Conservation (phyloP, 106 monocot species). For the Platanthera zijinensis region DNA sequence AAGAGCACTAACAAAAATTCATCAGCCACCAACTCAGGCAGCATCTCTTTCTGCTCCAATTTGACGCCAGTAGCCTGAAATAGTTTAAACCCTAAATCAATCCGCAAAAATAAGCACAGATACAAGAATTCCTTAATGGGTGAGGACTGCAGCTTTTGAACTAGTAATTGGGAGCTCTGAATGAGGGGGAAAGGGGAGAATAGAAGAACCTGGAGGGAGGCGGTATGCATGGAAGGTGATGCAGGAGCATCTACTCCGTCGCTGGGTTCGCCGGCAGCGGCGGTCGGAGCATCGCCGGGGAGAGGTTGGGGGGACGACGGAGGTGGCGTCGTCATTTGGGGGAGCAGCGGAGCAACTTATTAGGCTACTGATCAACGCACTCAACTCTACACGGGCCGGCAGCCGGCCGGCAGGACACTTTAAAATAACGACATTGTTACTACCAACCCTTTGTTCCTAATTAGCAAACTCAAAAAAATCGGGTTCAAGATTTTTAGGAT, state of each 20-base stretch:
- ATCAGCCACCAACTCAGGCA: constrained; percentile 1
- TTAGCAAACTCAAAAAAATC: no score
- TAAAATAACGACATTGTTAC: no score
- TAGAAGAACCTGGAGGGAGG: constrained; percentile 1
- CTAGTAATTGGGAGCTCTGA: background rate
- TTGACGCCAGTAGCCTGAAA: constrained; percentile 4
- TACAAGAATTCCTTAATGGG: background rate
- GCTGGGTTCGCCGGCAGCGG: background rate
- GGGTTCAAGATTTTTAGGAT: no score
- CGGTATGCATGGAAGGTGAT: background rate
- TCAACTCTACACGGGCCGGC: no score
- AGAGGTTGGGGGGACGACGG: background rate
- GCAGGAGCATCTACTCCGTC: background rate
- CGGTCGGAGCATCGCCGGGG: background rate
- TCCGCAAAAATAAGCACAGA: background rate
- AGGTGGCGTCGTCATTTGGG: background rate
- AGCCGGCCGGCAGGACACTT: no score
- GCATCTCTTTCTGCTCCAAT: constrained; percentile 2
- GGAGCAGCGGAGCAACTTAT: background rate
- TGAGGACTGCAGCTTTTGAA: background rate
- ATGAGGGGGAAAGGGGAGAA: background rate
- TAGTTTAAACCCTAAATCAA: background rate
- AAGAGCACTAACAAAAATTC: constrained; percentile 7
- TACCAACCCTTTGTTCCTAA: no score
- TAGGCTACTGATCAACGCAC: background rate